Evolutionary conservation across 23 red algal genomes (phyloP).

Genomic region (Gracilaria gracilis): DNA sequence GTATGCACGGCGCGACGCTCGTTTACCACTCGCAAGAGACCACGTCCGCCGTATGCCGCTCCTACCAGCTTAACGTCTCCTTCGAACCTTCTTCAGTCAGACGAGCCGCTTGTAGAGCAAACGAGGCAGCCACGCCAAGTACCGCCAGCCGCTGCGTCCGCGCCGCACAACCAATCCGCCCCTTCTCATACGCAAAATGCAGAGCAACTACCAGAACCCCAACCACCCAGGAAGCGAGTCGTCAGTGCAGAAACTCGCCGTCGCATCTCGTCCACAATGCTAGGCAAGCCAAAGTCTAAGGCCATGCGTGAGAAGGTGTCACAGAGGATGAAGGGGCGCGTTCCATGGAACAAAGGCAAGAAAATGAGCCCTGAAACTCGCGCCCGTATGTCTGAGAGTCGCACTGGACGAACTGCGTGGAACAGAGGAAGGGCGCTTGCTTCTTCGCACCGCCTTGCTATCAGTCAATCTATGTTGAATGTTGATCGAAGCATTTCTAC

Average conservation of each 20-base stretch:
- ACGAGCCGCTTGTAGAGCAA: background rate
- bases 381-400: slow-evolving; percentile 82
- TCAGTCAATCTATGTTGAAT: slow-evolving; percentile 27
- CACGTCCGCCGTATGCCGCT: background rate
- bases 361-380: slow-evolving; percentile 87
- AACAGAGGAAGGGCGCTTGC: slow-evolving; percentile 84
- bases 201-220: background rate
- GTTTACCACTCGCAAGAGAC: background rate
- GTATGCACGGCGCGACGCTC: background rate
- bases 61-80: background rate
- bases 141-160: background rate
- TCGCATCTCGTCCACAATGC: slow-evolving; percentile 85
- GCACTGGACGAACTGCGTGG: slow-evolving; percentile 73
- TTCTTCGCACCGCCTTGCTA: slow-evolving; percentile 58
- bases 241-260: slow-evolving; percentile 66
- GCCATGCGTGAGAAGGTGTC: slow-evolving; percentile 84
- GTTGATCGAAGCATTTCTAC: slow-evolving; percentile 31
- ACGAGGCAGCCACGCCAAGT: background rate
- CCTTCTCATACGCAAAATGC: background rate
- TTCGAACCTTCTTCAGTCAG: background rate
- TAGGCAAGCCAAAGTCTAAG: slow-evolving; percentile 67
- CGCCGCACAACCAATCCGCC: background rate
- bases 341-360: slow-evolving; percentile 95
- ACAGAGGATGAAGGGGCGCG: slow-evolving; percentile 57
- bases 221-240: slow-evolving; percentile 8